These are phyloP conservation scores for Penstemon eatonii DNA, from an alignment of 257 asterid genomes.

Conservation along the genomic window DNA sequence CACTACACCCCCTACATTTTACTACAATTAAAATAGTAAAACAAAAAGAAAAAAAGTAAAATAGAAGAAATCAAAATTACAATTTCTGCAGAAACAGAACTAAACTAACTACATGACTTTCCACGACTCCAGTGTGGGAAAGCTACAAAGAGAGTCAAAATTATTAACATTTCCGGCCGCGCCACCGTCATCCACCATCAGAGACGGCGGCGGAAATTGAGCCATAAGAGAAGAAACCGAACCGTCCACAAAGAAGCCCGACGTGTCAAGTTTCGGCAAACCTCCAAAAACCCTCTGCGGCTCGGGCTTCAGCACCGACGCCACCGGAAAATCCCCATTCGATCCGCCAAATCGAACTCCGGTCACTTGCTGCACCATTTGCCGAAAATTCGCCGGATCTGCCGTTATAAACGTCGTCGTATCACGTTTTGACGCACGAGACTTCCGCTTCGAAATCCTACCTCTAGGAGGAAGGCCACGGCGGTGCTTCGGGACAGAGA, in stretches of 20 bases:
- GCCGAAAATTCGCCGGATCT: slow-evolving; percentile 54
- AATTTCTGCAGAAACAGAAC: neutral
- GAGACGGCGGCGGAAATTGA: slow-evolving; percentile 3
- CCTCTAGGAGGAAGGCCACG: slow-evolving; percentile 41
- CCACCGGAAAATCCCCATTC: slow-evolving; percentile 3
- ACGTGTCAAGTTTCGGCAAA: slow-evolving; percentile 43
- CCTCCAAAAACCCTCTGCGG: slow-evolving; percentile 23
- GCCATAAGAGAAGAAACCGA: slow-evolving; percentile 22
- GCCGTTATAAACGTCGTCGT: slow-evolving; percentile 48
- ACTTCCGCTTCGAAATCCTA: slow-evolving; percentile 60
- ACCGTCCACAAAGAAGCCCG: slow-evolving; percentile 33
- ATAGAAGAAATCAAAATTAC: neutral
- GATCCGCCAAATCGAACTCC: slow-evolving; percentile 35
- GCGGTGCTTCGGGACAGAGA: slow-evolving; percentile 25
- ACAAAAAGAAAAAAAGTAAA: neutral
- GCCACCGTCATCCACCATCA: slow-evolving; percentile 26
- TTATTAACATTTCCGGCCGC: slow-evolving; percentile 29
- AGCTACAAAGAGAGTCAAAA: slow-evolving; percentile 43
- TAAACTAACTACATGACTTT: slow-evolving; percentile 22
- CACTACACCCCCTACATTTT: slow-evolving; percentile 28
- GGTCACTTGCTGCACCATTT: slow-evolving; percentile 62
- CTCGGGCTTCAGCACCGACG: slow-evolving; percentile 5
- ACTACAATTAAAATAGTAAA: neutral
- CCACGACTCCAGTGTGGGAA: slow-evolving; percentile 65
- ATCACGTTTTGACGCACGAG: slow-evolving; percentile 64